A percentile compares a stretch with the other conserved stretches of the same genome.
Evolutionary conservation across 345 rosid species (phyloP).

Genomic region (Cardiospermum halicacabum): DNA sequence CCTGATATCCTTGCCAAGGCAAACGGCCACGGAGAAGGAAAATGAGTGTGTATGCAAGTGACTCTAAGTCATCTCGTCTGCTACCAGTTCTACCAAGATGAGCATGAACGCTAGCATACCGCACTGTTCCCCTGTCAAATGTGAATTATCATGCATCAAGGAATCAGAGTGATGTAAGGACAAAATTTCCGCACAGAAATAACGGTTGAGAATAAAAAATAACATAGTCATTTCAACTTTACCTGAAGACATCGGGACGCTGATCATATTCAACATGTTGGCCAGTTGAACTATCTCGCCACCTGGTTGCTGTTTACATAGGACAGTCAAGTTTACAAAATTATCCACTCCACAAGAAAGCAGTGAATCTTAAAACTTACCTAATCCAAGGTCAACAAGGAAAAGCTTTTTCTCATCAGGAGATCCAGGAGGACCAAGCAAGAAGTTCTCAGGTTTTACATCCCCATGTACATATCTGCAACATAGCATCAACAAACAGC

Average conservation of each 20-base stretch:
- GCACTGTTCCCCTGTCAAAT: constrained; percentile 84
- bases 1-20: constrained; percentile 99
- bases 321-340: constrained; percentile 9
- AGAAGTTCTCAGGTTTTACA: constrained; percentile 94
- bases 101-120: constrained; percentile 98
- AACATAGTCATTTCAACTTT: neutral
- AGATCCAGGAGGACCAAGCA: constrained; percentile 86
- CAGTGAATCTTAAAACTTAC: constrained; percentile 28
- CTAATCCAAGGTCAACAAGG: constrained; percentile 91
- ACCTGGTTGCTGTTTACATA: constrained; percentile 62
- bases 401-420: constrained; percentile 85
- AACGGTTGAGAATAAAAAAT: too few species aligned
- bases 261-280: constrained; percentile 96
- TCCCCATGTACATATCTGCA: constrained; percentile 96
- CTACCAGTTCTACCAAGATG: constrained; percentile 98
- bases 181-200: neutral
- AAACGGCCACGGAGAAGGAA: constrained; percentile 95
- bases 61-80: constrained; percentile 93
- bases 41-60: constrained; percentile 95
- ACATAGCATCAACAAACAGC: constrained; percentile 2
- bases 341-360: constrained; percentile 6
- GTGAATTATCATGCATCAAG: constrained; percentile 5
- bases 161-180: constrained; percentile 8
- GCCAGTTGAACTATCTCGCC: constrained; percentile 82
- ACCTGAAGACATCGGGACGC: constrained; percentile 98